Base-by-base conservation (phyloP, 2,329 filamentous ascomycete species). In the Pestalotiopsis fici region DNA sequence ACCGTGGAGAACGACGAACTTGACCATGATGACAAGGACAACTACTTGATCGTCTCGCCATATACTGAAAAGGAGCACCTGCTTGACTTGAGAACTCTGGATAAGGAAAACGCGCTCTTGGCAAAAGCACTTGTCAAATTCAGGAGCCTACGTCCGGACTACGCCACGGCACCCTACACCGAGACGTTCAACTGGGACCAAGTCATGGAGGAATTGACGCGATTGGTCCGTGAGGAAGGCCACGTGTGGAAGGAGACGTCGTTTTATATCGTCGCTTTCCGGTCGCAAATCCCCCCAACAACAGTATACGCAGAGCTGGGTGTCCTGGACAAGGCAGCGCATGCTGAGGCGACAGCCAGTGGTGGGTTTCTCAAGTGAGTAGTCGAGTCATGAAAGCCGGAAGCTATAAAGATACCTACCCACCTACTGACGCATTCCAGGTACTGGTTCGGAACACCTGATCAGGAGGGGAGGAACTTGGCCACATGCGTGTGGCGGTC, bases 231-330 rank as follows among this genome's bases (percentile, higher is more conserved):
- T 2, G 76, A 80, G 9, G 84, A 85, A 13, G 80, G 80, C 5
- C 80, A 86, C 70, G 69, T 67, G 2, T 95, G 92, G 89, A 86
- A 83, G 65, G 82, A 85, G 68, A 86, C 85, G 62, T 85, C 83
- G 31, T 97, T 95, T 82, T 97, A 95, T 80, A 90, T 96, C 66
- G 94, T 97, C 54, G 91, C 91, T 4, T 97, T 97, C 80, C 87
- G 93, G 18, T 95, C 92, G 5, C 87, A 85, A 70, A 88, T 97
- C 66, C 89, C 90, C 47, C 83, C 86, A 2, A 87, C 84, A 13
- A 91, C 91, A 1, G 88, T 93, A 69, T 88, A 89, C 68, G 87
- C 87, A 12, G 85, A 91, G 67, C 85, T 97, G 50, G 90, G 90
- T 54, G 84, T 85, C 28, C 85, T 97, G 37, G 95, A 97, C 79